Conservation (phyloP, 2,329 filamentous ascomycete species). For the Colletotrichum horii region DNA sequence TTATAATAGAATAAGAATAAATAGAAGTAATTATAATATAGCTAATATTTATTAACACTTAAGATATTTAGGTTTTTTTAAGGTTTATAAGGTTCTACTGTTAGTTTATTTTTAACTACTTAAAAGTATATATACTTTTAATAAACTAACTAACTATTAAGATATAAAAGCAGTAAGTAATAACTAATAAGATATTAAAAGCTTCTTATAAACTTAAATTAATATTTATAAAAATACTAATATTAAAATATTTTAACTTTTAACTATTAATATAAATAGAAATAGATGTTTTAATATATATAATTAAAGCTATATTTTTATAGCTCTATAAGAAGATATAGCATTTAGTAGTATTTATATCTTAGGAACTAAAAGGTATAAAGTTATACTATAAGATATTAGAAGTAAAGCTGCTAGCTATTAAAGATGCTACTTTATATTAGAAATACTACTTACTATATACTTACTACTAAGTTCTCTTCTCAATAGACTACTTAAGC, state of each 20-base stretch:
- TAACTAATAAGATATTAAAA: background rate
- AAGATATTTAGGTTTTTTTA: background rate
- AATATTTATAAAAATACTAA: background rate
- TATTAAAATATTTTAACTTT: background rate
- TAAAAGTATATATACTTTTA: background rate
- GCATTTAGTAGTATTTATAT: background rate
- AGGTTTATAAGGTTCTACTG: background rate
- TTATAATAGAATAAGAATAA: too few relatives aligned
- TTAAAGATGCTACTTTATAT: background rate
- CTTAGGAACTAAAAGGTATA: background rate
- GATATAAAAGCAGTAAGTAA: background rate
- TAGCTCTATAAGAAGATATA: background rate
- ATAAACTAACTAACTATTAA: background rate
- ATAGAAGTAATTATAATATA: too few relatives aligned
- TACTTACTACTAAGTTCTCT: background rate
- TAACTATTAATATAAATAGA: background rate
- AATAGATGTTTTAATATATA: background rate
- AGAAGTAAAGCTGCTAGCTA: background rate
- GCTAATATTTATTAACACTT: background rate
- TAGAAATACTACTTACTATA: background rate
- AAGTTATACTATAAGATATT: background rate
- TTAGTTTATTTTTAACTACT: background rate
- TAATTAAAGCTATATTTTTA: background rate
- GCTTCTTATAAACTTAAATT: background rate
- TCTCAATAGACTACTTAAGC: background rate